Evolutionary conservation across 768 basidiomycete genomes (phyloP).

Genomic region (Pholiota microspora): DNA sequence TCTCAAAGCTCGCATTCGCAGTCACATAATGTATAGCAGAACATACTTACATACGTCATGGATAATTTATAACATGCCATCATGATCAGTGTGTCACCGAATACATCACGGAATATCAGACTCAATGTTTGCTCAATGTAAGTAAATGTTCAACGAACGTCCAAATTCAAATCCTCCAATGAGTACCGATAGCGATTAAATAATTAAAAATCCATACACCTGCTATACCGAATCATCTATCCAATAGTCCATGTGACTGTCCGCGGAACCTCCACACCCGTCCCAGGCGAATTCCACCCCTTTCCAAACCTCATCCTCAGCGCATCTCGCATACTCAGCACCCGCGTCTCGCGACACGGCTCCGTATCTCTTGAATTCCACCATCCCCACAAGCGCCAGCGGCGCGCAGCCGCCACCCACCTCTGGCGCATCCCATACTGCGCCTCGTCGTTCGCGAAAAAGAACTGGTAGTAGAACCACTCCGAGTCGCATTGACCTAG

Average conservation of each 20-base stretch:
- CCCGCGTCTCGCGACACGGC: constrained; percentile 24
- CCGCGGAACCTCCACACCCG: not conserved
- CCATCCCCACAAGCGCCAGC: constrained; percentile 26
- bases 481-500: constrained; percentile 38
- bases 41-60: too few species aligned
- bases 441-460: constrained; percentile 29
- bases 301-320: constrained; percentile 23
- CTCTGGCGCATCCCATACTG: constrained; percentile 19
- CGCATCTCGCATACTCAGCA: constrained; percentile 21
- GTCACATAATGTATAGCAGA: too few species aligned
- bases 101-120: too few species aligned
- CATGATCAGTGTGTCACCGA: too few species aligned
- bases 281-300: constrained; percentile 18
- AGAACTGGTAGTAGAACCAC: constrained; percentile 55
- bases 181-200: not conserved
- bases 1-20: too few species aligned
- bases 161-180: not conserved
- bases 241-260: not conserved
- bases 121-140: too few species aligned
- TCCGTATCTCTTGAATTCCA: constrained; percentile 24
- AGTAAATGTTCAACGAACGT: too few species aligned
- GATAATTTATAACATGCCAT: too few species aligned
- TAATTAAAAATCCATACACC: not conserved
- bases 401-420: constrained; percentile 20
- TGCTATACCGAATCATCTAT: not conserved